phyloP scores from a whole-genome alignment of 176 grass and related monocot species.

The Dactylis glomerata region DNA sequence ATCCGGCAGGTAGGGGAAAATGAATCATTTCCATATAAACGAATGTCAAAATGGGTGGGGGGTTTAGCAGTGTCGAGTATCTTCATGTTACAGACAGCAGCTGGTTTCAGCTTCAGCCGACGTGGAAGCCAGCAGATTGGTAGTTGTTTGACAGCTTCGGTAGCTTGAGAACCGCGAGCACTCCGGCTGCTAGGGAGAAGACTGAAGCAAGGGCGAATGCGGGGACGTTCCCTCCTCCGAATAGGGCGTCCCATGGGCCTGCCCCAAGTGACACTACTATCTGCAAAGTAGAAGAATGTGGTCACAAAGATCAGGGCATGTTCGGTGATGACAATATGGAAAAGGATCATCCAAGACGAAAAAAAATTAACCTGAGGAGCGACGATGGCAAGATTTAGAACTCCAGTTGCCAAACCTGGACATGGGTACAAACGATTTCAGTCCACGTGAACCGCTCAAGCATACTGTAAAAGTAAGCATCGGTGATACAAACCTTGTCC shows the following conservation, averaged over 20 bases:
- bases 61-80: neutral
- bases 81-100: neutral
- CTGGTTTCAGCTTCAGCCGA: conserved; percentile 47
- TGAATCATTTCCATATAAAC: conserved; percentile 52
- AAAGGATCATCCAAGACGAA: neutral
- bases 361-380: conserved; percentile 65
- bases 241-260: conserved; percentile 92
- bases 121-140: conserved; percentile 76
- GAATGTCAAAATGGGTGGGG: conserved; percentile 25
- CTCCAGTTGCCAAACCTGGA: conserved; percentile 91
- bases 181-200: conserved; percentile 68
- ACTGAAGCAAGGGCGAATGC: conserved; percentile 83
- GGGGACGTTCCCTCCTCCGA: conserved; percentile 88
- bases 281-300: conserved; percentile 38
- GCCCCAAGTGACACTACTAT: conserved; percentile 87
- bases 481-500: conserved; percentile 75
- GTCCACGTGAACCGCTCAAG: neutral
- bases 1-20: neutral
- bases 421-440: conserved; percentile 18
- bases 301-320: neutral
- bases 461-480: neutral
- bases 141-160: conserved; percentile 76
- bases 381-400: conserved; percentile 92
- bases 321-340: neutral
- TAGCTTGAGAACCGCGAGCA: conserved; percentile 75